Evolutionary conservation across 345 rosid genomes (phyloP), one percentile per base, ranked within the genome.

Genomic region (Lepidium africanum): DNA sequence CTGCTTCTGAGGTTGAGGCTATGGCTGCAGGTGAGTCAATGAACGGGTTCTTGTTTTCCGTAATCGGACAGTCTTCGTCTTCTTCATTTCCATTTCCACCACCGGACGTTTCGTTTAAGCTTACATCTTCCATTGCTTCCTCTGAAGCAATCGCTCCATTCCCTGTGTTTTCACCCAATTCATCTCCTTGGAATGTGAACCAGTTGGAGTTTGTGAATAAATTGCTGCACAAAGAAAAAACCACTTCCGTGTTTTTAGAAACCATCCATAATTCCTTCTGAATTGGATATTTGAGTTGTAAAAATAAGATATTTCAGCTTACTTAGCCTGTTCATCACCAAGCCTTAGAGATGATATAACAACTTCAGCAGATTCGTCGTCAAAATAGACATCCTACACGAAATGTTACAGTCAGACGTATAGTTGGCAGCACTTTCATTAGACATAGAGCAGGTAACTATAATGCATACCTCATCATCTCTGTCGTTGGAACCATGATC

Each of bases 281-380:
- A 40, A 47, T 32, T 15, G 2, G 60, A 60, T 37, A 40, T 9
- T 17, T 19, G 6, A 9, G 6, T 50, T 39, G 25, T 6, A 33
- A 14, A 49, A 59, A 2, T 10, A 11, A 46, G 37, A 37, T 33
- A 45, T 6, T 43, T 42, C 67, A 74, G 63, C 83, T 84, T 71
- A 91, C 99, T 92, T 91, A 9, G 87, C 84, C 72, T 91, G 97
- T 56, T 91, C 96, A 88, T 87, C 97, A 71, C 99, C 99, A 51
- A 94, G 92, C 84, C 95, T 81, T 72, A 94, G 72, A 69, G 99
- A 94, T 72, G 99, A 91, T 84, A 91, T 86, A 60, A 94, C 97
- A 41, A 93, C 95, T 80, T 91, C 97, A 43, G 96, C 91, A 77
- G 97, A 83, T 76, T 89, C 99, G 59, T 94, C 99, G 69, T 94